phyloP scores from a whole-genome alignment of 1,284 basidiomycete genomes.

The Inonotus obliquus region DNA sequence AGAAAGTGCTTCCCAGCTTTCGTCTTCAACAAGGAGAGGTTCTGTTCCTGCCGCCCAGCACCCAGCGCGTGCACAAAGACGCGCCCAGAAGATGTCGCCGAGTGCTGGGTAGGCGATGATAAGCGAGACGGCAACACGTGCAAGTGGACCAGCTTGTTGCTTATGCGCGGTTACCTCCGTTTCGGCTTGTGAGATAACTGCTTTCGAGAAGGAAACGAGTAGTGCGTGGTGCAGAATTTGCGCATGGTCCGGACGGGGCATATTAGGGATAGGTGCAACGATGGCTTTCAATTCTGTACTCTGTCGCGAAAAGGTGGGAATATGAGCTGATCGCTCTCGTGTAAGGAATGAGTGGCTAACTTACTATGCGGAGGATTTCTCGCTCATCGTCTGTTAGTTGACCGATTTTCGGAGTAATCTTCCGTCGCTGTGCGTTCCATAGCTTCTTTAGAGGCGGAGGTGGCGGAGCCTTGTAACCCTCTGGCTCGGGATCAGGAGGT shows the following conservation, averaged over 20 bases:
- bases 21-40: constrained; percentile 37
- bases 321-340: not conserved
- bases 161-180: constrained; percentile 90
- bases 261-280: constrained; percentile 36
- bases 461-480: constrained; percentile 11
- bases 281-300: constrained; percentile 59
- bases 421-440: constrained; percentile 68
- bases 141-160: constrained; percentile 80
- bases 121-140: constrained; percentile 69
- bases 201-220: constrained; percentile 84
- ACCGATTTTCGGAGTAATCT: constrained; percentile 88
- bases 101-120: constrained; percentile 58
- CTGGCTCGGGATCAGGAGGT: constrained; percentile 22
- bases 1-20: constrained; percentile 21
- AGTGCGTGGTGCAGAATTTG: constrained; percentile 64
- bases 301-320: constrained; percentile 36
- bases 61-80: constrained; percentile 77
- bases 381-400: constrained; percentile 81
- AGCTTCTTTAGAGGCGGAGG: constrained; percentile 38
- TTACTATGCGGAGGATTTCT: constrained; percentile 69
- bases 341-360: constrained; percentile 27
- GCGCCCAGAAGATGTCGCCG: constrained; percentile 76
- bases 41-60: constrained; percentile 62
- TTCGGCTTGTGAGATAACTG: constrained; percentile 90
- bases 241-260: constrained; percentile 27